A percentile compares a stretch with the other conserved stretches of the same genome.
These are phyloP conservation scores for Parietaria judaica DNA, from an alignment of 306 rosid species.

Conservation along the genomic window DNA sequence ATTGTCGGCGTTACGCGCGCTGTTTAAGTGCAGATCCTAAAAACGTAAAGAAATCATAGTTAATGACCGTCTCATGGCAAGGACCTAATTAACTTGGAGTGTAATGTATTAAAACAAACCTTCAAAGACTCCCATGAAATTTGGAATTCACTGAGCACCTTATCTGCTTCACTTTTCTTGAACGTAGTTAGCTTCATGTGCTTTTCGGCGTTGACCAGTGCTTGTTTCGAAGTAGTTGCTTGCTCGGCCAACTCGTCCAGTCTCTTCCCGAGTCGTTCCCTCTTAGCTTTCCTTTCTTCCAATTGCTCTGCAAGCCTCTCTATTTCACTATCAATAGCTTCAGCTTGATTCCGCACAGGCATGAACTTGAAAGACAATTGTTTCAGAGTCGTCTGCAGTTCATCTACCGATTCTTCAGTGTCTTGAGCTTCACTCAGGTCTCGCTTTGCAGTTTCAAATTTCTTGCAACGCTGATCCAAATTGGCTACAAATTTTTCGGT, in stretches of 20 bases:
- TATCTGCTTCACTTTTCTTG: not conserved
- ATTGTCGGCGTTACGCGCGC: no score
- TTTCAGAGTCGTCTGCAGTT: not conserved
- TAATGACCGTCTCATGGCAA: no score
- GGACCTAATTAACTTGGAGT: no score
- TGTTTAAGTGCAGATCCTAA: no score
- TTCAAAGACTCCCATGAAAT: constrained; percentile 2
- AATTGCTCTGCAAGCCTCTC: not conserved
- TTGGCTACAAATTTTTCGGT: not conserved
- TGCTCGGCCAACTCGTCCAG: not conserved
- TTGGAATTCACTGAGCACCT: not conserved
- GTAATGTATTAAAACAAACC: not conserved
- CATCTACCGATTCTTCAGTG: not conserved
- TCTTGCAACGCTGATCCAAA: not conserved
- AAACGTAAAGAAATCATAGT: no score
- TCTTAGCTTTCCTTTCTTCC: constrained; percentile 1
- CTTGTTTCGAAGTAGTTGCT: not conserved
- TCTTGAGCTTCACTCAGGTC: constrained; percentile 1
- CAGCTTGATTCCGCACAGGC: not conserved
- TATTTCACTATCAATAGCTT: not conserved
- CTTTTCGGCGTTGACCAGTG: constrained; percentile 1
- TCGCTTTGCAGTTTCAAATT: not conserved
- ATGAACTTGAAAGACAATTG: not conserved
- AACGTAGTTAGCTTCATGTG: not conserved
- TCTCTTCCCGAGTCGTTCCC: not conserved